Percentiles rank a stretch among this genome's conserved stretches.
phyloP scores from a whole-genome alignment of 2,329 filamentous ascomycete species.

The Colletotrichum zoysiae region DNA sequence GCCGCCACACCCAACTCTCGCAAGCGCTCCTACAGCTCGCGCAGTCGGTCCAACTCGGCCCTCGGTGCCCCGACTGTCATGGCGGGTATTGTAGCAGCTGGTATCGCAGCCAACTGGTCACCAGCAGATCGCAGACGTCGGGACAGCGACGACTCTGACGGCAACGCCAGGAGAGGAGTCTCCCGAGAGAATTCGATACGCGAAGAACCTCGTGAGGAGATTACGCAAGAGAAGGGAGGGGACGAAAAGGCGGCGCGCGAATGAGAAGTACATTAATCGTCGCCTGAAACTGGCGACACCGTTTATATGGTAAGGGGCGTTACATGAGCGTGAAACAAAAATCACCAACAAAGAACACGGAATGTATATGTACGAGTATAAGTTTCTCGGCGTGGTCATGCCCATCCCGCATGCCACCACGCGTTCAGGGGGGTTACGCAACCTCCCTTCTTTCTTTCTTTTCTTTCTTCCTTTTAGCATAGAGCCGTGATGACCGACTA shows the following conservation, averaged over 20 bases:
- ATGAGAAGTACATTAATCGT: constrained; percentile 34
- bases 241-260: constrained; percentile 32
- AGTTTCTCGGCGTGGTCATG: constrained; percentile 1
- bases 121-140: constrained; percentile 69
- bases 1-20: constrained; percentile 71
- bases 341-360: neutral
- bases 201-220: constrained; percentile 30
- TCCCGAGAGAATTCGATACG: constrained; percentile 37
- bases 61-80: constrained; percentile 82
- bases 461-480: neutral
- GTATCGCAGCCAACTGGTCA: constrained; percentile 82
- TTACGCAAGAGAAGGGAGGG: constrained; percentile 25
- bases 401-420: neutral
- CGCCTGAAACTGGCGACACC: constrained; percentile 10
- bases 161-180: constrained; percentile 27
- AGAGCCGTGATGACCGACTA: neutral
- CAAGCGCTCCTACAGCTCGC: constrained; percentile 74
- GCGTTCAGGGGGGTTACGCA: neutral
- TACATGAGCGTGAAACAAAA: constrained; percentile 12
- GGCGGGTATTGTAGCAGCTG: constrained; percentile 85
- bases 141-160: constrained; percentile 51
- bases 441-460: neutral
- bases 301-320: constrained; percentile 20
- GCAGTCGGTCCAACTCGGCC: constrained; percentile 76
- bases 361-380: constrained; percentile 21